A percentile compares a stretch with the other conserved stretches of the same genome.
Evolutionary conservation across 2,329 filamentous ascomycete genomes (phyloP).

Genomic region (Pseudocercospora pini-densiflorae): DNA sequence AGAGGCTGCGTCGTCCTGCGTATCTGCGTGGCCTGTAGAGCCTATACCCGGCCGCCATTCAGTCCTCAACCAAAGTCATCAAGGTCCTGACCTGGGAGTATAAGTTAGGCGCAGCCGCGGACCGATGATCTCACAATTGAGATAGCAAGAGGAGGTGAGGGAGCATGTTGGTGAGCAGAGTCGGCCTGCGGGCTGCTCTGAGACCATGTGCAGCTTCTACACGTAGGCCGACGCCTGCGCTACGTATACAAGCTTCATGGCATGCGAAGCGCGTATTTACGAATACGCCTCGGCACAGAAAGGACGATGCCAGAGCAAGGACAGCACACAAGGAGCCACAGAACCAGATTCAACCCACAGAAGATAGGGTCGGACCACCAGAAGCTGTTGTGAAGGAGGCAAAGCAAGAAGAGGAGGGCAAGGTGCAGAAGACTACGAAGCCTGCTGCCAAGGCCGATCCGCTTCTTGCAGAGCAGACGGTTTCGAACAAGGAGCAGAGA

Average conservation of each 20-base stretch:
- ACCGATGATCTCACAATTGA: not conserved
- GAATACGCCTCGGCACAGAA: slow-evolving; percentile 47
- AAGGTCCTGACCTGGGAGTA: not conserved
- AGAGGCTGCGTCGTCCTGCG: not conserved
- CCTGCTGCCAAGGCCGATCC: slow-evolving; percentile 54
- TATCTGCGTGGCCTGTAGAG: not conserved
- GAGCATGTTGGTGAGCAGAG: slow-evolving; percentile 35
- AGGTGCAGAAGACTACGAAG: slow-evolving; percentile 36
- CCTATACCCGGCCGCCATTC: not conserved
- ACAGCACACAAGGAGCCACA: slow-evolving; percentile 32
- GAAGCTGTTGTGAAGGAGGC: slow-evolving; percentile 31
- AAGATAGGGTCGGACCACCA: slow-evolving; percentile 42
- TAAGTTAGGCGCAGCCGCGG: not conserved
- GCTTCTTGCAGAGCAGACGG: slow-evolving; percentile 66
- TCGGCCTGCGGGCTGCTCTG: slow-evolving; percentile 31
- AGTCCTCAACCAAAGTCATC: not conserved
- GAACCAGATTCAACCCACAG: slow-evolving; percentile 33
- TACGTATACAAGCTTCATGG: slow-evolving; percentile 29
- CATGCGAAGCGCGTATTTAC: slow-evolving; percentile 48
- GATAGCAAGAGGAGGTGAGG: slow-evolving; percentile 4
- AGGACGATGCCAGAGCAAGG: slow-evolving; percentile 44
- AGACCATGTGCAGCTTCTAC: slow-evolving; percentile 22
- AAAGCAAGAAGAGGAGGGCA: slow-evolving; percentile 16
- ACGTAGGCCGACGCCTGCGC: slow-evolving; percentile 13
- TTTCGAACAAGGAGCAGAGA: slow-evolving; percentile 82